Percentiles rank a stretch among this genome's conserved stretches.
Conservation (phyloP, 2,329 filamentous ascomycete species). For the Coleophoma eucalyptorum region DNA sequence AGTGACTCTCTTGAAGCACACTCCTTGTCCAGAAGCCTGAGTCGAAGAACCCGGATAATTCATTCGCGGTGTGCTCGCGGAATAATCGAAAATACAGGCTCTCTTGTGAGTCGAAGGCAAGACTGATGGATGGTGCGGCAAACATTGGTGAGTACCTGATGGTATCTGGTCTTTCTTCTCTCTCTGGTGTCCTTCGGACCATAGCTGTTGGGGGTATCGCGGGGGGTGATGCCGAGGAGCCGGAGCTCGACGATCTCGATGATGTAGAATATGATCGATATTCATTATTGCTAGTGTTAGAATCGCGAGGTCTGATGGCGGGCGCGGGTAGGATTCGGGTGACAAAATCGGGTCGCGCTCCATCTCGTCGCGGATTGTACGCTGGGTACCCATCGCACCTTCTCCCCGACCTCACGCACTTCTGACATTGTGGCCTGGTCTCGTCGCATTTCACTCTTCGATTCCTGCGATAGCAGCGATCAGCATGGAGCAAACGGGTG, state of each 20-base stretch:
- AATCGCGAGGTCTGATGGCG: background rate
- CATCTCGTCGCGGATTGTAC: slow-evolving; percentile 16
- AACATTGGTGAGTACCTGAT: slow-evolving; percentile 27
- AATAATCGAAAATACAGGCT: slow-evolving; percentile 60
- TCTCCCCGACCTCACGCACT: slow-evolving; percentile 56
- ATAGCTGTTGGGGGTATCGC: background rate
- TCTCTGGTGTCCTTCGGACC: background rate
- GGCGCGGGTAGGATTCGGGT: background rate
- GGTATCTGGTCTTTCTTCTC: background rate
- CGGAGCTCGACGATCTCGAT: slow-evolving; percentile 3
- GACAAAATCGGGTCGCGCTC: background rate
- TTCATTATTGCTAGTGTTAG: background rate
- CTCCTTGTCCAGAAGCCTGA: slow-evolving; percentile 60
- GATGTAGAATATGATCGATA: slow-evolving; percentile 5
- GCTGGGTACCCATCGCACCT: slow-evolving; percentile 54
- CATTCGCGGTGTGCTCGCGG: slow-evolving; percentile 54
- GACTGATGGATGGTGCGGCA: slow-evolving; percentile 21
- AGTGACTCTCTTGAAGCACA: slow-evolving; percentile 61
- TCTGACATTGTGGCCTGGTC: slow-evolving; percentile 53
- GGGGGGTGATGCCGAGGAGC: slow-evolving; percentile 6
- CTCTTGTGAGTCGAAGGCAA: slow-evolving; percentile 49
- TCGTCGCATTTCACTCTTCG: slow-evolving; percentile 67
- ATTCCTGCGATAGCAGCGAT: slow-evolving; percentile 34
- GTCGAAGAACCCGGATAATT: slow-evolving; percentile 65
- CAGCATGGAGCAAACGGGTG: background rate